Conservation (phyloP, 805 yeast species). For the Cyberlindnera bimundalis region DNA sequence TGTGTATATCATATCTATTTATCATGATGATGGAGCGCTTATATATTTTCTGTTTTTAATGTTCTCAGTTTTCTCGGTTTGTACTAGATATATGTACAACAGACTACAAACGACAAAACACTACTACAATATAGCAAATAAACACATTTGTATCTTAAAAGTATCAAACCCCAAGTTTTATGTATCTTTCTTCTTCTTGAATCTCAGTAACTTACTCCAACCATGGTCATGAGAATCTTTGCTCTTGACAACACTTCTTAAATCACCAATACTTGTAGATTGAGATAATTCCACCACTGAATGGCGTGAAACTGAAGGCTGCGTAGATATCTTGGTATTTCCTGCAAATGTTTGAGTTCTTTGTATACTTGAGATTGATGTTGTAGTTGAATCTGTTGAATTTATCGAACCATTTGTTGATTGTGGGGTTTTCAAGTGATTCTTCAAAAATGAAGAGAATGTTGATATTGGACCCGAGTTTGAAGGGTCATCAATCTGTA, state of each 20-base stretch:
- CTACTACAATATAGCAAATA: not conserved
- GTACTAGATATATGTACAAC: no score
- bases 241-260: not conserved
- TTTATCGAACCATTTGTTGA: not conserved
- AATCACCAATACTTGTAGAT: not conserved
- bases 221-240: constrained; percentile 3
- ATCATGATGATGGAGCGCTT: not conserved
- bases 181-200: constrained; percentile 7
- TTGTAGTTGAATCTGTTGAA: not conserved
- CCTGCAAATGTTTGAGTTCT: constrained; percentile 10
- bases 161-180: not conserved
- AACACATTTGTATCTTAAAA: not conserved
- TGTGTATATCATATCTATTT: no score
- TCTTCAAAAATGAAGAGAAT: constrained; percentile 7
- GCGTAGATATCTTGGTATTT: not conserved
- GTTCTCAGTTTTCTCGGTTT: not conserved
- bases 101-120: no score
- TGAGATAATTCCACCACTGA: constrained; percentile 1
- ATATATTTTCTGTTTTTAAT: not conserved
- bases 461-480: constrained; percentile 9
- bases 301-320: not conserved
- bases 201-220: constrained; percentile 8
- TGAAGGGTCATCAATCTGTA: constrained; percentile 4
- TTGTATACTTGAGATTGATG: not conserved
- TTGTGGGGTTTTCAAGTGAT: constrained; percentile 3